Evolutionary conservation across 371 early-diverging fungal species (phyloP).

Genomic region (Rhizopus stolonifer): DNA sequence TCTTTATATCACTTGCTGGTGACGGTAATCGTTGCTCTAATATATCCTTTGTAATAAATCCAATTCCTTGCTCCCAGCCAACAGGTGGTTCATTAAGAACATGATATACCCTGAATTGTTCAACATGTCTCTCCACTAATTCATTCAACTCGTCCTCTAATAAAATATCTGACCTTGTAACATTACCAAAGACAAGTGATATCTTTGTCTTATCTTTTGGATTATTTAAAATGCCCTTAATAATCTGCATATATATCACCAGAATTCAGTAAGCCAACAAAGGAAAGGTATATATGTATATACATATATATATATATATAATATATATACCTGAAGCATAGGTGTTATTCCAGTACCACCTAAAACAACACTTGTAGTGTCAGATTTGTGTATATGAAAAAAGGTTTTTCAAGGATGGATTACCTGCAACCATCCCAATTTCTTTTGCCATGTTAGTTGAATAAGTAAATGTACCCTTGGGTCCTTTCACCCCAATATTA

Average conservation of each 20-base stretch:
- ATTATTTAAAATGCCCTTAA: slow-evolving; percentile 72
- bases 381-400: not conserved
- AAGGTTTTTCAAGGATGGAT: slow-evolving; percentile 9
- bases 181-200: slow-evolving; percentile 20
- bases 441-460: slow-evolving; percentile 71
- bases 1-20: slow-evolving; percentile 71
- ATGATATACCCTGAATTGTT: slow-evolving; percentile 77
- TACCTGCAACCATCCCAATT: slow-evolving; percentile 90
- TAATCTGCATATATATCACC: slow-evolving; percentile 60
- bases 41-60: slow-evolving; percentile 77
- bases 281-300: too few species aligned
- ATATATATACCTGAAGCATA: slow-evolving; percentile 74
- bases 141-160: slow-evolving; percentile 73
- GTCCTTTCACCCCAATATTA: slow-evolving; percentile 73
- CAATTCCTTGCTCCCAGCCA: slow-evolving; percentile 75
- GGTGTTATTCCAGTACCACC: slow-evolving; percentile 90
- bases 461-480: slow-evolving; percentile 88
- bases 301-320: too few species aligned
- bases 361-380: not conserved
- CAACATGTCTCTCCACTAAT: slow-evolving; percentile 66
- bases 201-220: slow-evolving; percentile 33
- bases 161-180: slow-evolving; percentile 54
- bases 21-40: slow-evolving; percentile 66
- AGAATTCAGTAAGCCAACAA: too few species aligned
- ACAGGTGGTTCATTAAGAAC: slow-evolving; percentile 68